phyloP scores from a whole-genome alignment of 164 flowering plant species.

The Annona cherimola region DNA sequence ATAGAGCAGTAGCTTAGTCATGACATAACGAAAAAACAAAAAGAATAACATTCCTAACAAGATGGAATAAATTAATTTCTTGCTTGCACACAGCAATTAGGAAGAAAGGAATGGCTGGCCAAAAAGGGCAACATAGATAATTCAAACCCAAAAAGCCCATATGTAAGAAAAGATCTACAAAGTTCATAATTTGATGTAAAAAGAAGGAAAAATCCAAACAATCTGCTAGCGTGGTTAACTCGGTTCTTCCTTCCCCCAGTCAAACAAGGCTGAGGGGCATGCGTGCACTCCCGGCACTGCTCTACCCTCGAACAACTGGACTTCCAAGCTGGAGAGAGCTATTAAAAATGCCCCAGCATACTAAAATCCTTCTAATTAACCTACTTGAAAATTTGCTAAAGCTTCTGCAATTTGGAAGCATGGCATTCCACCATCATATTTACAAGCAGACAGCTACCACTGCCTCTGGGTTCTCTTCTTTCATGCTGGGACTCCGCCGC shows the following conservation, averaged over 20 bases:
- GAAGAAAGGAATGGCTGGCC: neutral
- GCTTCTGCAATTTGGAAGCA: neutral
- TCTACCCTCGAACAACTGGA: neutral
- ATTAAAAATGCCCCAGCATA: neutral
- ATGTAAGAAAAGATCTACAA: neutral
- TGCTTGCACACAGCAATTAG: neutral
- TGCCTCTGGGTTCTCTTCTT: neutral
- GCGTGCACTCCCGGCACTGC: neutral
- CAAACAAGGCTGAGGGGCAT: neutral
- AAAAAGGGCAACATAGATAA: neutral
- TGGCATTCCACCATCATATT: neutral
- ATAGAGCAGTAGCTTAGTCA: no score
- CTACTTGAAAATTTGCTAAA: neutral
- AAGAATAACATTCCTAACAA: neutral
- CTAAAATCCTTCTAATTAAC: neutral
- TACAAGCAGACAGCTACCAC: neutral
- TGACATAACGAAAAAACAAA: neutral
- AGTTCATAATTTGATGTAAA: no score
- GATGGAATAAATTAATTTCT: neutral
- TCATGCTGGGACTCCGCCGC: neutral
- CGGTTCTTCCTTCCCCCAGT: neutral
- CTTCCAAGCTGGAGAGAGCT: neutral
- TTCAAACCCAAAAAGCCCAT: neutral
- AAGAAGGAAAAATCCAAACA: neutral
- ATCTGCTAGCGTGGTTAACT: neutral